Base-by-base conservation (phyloP, 2,329 filamentous ascomycete genomes). In the Escovopsis sp. region DNA sequence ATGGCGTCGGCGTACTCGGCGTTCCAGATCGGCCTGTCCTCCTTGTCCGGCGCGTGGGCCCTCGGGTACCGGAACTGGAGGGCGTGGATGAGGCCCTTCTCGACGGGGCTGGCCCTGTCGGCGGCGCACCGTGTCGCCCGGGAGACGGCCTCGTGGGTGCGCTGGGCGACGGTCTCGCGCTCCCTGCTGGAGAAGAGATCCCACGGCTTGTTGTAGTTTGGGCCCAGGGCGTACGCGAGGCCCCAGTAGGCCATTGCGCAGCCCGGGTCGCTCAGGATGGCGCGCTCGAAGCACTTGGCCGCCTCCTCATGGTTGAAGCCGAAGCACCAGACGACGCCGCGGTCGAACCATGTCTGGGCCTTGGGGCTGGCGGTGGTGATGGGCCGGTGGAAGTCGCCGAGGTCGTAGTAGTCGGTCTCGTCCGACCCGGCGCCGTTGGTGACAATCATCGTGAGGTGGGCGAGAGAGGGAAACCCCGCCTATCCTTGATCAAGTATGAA, bases 121-220 rank as follows among this genome's bases (percentile, higher is more conserved):
- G 53, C 43, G 15, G 53, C 41, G 26, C 47, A 45, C 1, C 49
- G 43, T 4, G 45, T 47, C 3, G 62, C 62, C 37, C 51, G 44
- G 18, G 49, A 47, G 3, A 60, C 47, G 19, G 60, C 59, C 2
- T 44, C 40, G 36, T 62, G 55, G 0, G 60, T 59, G 33, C 54
- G 48, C 18, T 52, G 49, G 4, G 81, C 62, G 1, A 68, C 72
- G 0, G 53, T 57, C 10, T 65, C 58, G 4, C 80, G 62, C 48
- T 87, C 82, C 0, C 66, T 59, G 1, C 68, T 59, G 42, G 82
- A 80, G 49, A 87, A 85, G 23, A 75, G 68, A 26, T 75, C 71
- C 84, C 84, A 87, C 0, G 82, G 77, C 53, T 87, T 85, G 62
- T 88, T 75, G 58, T 78, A 79, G 53, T 89, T 87, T 4, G 84